Conservation (phyloP, 1,284 basidiomycete genomes). For the Cryptococcus neoformans region DNA sequence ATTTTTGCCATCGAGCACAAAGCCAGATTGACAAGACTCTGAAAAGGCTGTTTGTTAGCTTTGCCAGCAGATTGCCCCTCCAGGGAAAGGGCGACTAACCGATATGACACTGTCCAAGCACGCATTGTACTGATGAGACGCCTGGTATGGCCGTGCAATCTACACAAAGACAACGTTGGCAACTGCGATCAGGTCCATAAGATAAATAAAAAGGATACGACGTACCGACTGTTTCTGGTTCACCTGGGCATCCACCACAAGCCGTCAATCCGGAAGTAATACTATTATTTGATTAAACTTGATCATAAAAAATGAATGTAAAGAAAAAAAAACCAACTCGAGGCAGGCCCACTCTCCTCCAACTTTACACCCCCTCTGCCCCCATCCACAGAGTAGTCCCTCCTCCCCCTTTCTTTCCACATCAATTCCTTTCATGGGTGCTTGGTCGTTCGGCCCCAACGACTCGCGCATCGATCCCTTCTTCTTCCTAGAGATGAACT, state of each 20-base stretch:
- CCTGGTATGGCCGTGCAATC: not conserved
- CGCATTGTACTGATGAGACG: not conserved
- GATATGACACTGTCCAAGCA: not conserved
- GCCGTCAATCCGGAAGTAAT: not conserved
- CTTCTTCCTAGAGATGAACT: not conserved
- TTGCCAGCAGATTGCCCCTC: not conserved
- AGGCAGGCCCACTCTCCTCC: not conserved
- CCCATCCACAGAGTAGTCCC: not conserved
- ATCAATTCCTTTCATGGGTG: too few species aligned
- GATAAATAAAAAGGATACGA: not conserved
- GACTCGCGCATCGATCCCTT: not conserved
- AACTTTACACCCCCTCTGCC: not conserved
- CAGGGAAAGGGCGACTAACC: not conserved
- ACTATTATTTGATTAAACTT: too few species aligned
- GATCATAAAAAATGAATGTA: too few species aligned
- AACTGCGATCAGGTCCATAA: not conserved
- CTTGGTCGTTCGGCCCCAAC: not conserved
- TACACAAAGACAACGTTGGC: not conserved
- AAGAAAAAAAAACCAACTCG: not conserved
- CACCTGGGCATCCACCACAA: slow-evolving; percentile 1
- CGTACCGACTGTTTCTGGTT: not conserved
- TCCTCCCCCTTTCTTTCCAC: not conserved
- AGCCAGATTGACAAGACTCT: too few species aligned
- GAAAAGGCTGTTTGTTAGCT: not conserved
- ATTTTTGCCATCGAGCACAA: too few species aligned